A percentile compares a stretch with the other conserved stretches of the same genome.
These are phyloP conservation scores for Lentinula detonsa DNA, from an alignment of 768 basidiomycete species.

Conservation along the genomic window DNA sequence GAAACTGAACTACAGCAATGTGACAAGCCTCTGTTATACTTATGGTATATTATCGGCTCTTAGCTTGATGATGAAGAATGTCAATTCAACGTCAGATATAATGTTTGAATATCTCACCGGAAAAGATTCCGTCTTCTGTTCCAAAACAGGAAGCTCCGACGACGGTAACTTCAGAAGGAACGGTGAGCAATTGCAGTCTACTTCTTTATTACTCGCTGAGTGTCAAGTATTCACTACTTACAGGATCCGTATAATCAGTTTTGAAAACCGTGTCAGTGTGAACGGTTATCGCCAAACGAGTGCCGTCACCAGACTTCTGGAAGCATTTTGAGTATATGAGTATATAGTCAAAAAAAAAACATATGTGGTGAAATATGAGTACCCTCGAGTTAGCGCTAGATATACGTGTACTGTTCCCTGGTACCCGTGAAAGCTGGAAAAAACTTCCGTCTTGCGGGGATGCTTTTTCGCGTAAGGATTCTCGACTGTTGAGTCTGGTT, in stretches of 20 bases:
- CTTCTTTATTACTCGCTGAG: background rate
- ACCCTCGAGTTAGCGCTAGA: background rate
- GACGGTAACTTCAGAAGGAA: background rate
- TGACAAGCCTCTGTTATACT: no score
- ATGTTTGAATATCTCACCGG: background rate
- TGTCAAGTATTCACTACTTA: background rate
- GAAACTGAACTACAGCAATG: no score
- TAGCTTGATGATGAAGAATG: background rate
- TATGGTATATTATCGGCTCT: background rate
- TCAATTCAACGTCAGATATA: background rate
- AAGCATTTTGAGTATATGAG: background rate
- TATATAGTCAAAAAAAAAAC: background rate
- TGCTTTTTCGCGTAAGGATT: conserved; percentile 35
- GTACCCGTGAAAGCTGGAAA: conserved; percentile 26
- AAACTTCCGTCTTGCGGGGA: conserved; percentile 25
- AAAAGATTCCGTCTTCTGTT: background rate
- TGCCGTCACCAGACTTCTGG: background rate
- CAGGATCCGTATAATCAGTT: conserved; percentile 22
- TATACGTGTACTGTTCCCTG: conserved; percentile 9
- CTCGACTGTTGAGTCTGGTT: conserved; percentile 40
- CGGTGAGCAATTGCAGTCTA: background rate
- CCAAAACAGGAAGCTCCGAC: background rate
- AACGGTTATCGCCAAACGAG: conserved; percentile 20
- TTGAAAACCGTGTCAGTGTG: conserved; percentile 28
- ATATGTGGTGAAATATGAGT: background rate